phyloP scores from a whole-genome alignment of 148 eudicot genomes.

The Chenopodium quinoa region DNA sequence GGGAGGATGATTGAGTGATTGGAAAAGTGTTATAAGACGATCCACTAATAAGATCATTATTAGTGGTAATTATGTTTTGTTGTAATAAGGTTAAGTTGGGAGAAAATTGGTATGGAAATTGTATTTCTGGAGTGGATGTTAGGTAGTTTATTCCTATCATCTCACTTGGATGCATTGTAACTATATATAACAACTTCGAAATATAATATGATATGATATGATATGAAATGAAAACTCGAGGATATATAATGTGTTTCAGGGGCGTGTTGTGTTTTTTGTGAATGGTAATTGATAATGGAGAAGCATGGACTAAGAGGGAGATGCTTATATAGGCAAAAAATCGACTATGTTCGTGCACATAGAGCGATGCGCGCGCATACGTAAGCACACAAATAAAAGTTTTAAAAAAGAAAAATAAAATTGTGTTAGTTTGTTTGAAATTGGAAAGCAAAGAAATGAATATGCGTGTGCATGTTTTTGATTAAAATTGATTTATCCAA shows the following conservation, averaged over 20 bases:
- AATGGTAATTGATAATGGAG: not conserved
- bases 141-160: conserved; percentile 36
- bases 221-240: not conserved
- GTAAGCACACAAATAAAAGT: conserved; percentile 23
- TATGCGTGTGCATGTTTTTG: conserved; percentile 38
- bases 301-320: not conserved
- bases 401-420: not conserved
- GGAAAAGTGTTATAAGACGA: conserved; percentile 24
- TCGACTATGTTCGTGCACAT: not conserved
- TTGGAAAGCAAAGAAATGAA: conserved; percentile 26
- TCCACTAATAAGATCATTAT: conserved; percentile 9
- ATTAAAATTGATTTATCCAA: conserved; percentile 18
- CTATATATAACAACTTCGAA: not conserved
- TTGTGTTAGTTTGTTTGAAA: conserved; percentile 12
- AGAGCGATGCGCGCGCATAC: conserved; percentile 35
- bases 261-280: not conserved
- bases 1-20: conserved; percentile 32
- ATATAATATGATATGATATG: conserved; percentile 4
- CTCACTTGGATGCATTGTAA: conserved; percentile 42
- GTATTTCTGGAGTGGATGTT: conserved; percentile 22
- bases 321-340: conserved; percentile 23
- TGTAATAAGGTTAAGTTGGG: conserved; percentile 21
- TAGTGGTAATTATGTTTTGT: not conserved
- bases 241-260: not conserved
- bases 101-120: conserved; percentile 26